A percentile compares a stretch with the other conserved stretches of the same genome.
Evolutionary conservation across 2,329 filamentous ascomycete species (phyloP).

Genomic region (Trichoderma guizhouense): DNA sequence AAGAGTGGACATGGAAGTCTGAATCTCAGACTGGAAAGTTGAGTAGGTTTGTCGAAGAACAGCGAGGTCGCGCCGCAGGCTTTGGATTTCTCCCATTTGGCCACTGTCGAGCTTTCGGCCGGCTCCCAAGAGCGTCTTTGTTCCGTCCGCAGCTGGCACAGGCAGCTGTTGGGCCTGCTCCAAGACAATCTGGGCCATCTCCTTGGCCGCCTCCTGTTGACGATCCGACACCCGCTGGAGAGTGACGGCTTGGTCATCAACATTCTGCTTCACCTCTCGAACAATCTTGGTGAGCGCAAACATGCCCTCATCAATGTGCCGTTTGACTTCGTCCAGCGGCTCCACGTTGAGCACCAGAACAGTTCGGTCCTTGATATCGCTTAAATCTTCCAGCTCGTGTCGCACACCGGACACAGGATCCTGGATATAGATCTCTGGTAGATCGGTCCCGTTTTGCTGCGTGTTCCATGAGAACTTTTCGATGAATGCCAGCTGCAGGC

Average conservation of each 20-base stretch:
- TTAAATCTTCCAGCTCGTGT: slow-evolving; percentile 90
- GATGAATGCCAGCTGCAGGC: slow-evolving; percentile 92
- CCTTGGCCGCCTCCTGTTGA: slow-evolving; percentile 84
- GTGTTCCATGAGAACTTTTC: slow-evolving; percentile 99
- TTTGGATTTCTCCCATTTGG: slow-evolving; percentile 76
- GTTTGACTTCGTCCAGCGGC: slow-evolving; percentile 90
- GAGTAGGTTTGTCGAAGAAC: slow-evolving; percentile 91
- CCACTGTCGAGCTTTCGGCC: slow-evolving; percentile 50
- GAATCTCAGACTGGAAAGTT: slow-evolving; percentile 82
- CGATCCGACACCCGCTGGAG: slow-evolving; percentile 85
- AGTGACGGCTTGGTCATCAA: slow-evolving; percentile 77
- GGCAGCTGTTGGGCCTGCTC: slow-evolving; percentile 39
- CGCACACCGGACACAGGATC: slow-evolving; percentile 94
- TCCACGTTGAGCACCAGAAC: slow-evolving; percentile 96
- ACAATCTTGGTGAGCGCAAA: slow-evolving; percentile 75
- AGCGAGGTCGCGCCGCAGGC: slow-evolving; percentile 80
- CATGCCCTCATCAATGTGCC: slow-evolving; percentile 90
- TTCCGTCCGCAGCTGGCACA: slow-evolving; percentile 43
- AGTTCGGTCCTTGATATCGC: slow-evolving; percentile 89
- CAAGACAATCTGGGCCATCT: slow-evolving; percentile 57
- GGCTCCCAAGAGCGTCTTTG: slow-evolving; percentile 32
- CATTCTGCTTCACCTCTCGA: slow-evolving; percentile 78
- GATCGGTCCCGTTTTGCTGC: slow-evolving; percentile 84
- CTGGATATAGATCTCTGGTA: slow-evolving; percentile 97
- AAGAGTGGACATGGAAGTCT: slow-evolving; percentile 80